Evolutionary conservation across 495 filamentous ascomycete species (phyloP).

Genomic region (Usnea hakonensis): DNA sequence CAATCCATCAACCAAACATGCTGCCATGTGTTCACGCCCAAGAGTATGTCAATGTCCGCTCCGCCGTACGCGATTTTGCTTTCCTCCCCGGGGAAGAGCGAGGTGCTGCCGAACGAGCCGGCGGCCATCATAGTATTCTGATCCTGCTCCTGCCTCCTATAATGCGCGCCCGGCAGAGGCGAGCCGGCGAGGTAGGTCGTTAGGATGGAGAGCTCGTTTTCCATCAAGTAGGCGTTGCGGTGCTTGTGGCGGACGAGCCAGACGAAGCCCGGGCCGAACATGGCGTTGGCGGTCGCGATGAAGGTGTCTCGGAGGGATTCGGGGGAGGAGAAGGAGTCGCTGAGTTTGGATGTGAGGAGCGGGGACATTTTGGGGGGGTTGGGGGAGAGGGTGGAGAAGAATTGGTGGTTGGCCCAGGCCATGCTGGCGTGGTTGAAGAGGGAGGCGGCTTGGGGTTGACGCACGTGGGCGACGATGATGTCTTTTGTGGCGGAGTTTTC

Average conservation of each 20-base stretch:
- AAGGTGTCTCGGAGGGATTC: constrained; percentile 73
- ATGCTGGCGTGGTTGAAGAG: constrained; percentile 94
- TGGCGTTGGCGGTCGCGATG: constrained; percentile 70
- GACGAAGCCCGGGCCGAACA: constrained; percentile 97
- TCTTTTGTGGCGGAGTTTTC: constrained; percentile 51
- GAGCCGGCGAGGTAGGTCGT: constrained; percentile 87
- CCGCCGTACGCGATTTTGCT: constrained; percentile 56
- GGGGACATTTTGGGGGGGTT: constrained; percentile 43
- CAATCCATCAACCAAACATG: constrained; percentile 87
- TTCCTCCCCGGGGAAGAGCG: constrained; percentile 34
- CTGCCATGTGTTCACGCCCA: constrained; percentile 95
- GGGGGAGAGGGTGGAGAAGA: constrained; percentile 65
- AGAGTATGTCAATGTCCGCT: constrained; percentile 59
- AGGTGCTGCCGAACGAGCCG: constrained; percentile 40
- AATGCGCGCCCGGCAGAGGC: constrained; percentile 77
- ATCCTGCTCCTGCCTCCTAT: constrained; percentile 70
- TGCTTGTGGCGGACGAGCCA: constrained; percentile 64
- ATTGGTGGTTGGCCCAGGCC: constrained; percentile 95
- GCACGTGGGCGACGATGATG: constrained; percentile 67
- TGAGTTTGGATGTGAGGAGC: constrained; percentile 43
- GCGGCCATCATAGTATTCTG: constrained; percentile 54
- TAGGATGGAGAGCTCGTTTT: constrained; percentile 58
- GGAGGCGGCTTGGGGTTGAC: constrained; percentile 64
- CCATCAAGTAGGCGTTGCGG: constrained; percentile 33
- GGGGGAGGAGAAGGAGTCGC: constrained; percentile 65